Base-by-base conservation (phyloP, 2,329 filamentous ascomycete genomes). In the Ceratocystis harringtonii region DNA sequence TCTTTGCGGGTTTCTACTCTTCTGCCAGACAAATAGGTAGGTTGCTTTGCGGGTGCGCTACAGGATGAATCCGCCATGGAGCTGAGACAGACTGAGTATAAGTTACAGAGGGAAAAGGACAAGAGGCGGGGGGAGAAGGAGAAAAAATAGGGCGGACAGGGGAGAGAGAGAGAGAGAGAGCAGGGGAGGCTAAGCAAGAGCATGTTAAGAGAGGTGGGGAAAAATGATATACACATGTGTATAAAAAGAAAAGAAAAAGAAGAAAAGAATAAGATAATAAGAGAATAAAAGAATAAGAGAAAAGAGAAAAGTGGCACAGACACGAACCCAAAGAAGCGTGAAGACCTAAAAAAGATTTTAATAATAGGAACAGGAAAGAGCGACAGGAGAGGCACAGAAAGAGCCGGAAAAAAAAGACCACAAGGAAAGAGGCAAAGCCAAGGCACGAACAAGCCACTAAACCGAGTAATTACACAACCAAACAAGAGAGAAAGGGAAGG, bases 301-400 rank as follows among this genome's bases (percentile, higher is more conserved):
- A 62, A 30, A 36, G 8, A 50, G 28, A 28, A 44, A 48, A 32
- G 44, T n/a, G 19, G 30, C 43, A 52, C 44, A 63, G 60, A 62
- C 41, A 52, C 7, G 48, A 52, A 52, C 22, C 48, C 15, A 52
- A 52, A 12, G 48, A 10, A 52, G 22, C 22, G 17, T 25, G 5
- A 52, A 25, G 48, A 28, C 12, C 48, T 25, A 28, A 15, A 52
- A 50, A 58, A 50, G 30, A 30, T 25, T 5, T 28, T 28, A 28
- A 28, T 28, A n/a, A 63, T 7, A 48, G 52, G 25, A 32, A 52
- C 25, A 52, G 36, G 30, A 52, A 52, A 36, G 44, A 52, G 10
- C 15, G n/a, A n/a, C 15, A 45, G 19, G 30, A 58, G 55, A 25
- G 30, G 55, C 55, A 58, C 60, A 63, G 45, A 63, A 52, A 63